Base-by-base conservation (phyloP, 495 filamentous ascomycete genomes). In the Penicillium verhagenii region DNA sequence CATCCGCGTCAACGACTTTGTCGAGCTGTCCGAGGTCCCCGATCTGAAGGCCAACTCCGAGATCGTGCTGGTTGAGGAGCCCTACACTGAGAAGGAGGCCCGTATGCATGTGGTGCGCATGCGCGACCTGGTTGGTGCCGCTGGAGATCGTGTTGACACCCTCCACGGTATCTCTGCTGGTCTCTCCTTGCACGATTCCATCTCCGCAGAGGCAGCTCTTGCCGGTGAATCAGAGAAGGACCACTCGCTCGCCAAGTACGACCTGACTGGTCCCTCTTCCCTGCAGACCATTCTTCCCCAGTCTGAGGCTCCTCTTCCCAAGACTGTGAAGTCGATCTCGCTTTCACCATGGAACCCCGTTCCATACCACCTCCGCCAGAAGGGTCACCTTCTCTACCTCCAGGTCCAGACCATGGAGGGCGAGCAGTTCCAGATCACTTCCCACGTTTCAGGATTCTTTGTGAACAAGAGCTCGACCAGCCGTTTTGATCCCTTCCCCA, bases 1-100 rank as follows among this genome's bases (percentile, higher is more conserved):
- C 50, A 73, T 86, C 63, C 85, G 88, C 39, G 87, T 97, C 78
- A 97, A 97, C 68, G 95, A 99, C 74, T 97, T 92, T 59, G 77
- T 93, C 52, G 91, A 96, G 73, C 78, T 99, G 40, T 94, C 92
- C 23, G 95, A 97, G 68, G 88, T 97, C 19, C 78, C 84, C n/a
- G 92, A 79, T 39, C 79, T 97, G 26, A 81, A 79, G 33, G 73
- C 85, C 8, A 86, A 87, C 50, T 86, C 91, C 10, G 86, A 90
- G 67, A 77, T 97, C 35, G 81, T 79, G 29, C 74, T 99, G 54
- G 85, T 97, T 38, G 91, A 97, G 72, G 95, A 99, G 65, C 90
- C 95, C 16, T 99, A 99, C 70, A 99, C 91, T 21, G 95, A 97
- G 76, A 97, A 96, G 78, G 94, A 97, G 72, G 93, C 95, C 46